These are phyloP conservation scores for Globisporangium okanoganense DNA, from an alignment of 352 stramenopile species.

Conservation along the genomic window DNA sequence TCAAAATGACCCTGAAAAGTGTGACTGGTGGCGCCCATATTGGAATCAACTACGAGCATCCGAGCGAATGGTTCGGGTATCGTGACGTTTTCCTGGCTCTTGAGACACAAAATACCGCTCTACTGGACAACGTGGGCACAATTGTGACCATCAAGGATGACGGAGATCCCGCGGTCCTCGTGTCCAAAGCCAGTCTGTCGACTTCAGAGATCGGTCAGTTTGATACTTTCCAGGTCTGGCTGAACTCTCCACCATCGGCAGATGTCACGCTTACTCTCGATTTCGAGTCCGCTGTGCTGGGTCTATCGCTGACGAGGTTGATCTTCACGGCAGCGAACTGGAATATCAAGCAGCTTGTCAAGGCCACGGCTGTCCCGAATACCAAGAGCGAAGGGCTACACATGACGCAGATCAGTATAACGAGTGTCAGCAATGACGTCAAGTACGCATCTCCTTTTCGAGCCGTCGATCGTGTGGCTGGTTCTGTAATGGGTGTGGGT, in stretches of 20 bases:
- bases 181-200: conserved; percentile 64
- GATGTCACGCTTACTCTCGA: conserved; percentile 34
- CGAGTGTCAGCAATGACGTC: conserved; percentile 29
- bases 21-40: conserved; percentile 49
- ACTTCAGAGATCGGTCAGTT: conserved; percentile 62
- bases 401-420: conserved; percentile 28
- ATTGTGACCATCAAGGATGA: conserved; percentile 73
- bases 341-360: conserved; percentile 29
- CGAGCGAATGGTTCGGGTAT: conserved; percentile 46
- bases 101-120: conserved; percentile 27
- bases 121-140: conserved; percentile 57
- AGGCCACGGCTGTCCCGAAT: conserved; percentile 32
- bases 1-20: conserved; percentile 54
- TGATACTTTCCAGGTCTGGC: conserved; percentile 39
- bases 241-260: conserved; percentile 47
- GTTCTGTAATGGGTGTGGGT: conserved; percentile 31
- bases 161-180: conserved; percentile 48
- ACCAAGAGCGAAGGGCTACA: conserved; percentile 32
- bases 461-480: conserved; percentile 10
- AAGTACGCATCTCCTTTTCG: conserved; percentile 39
- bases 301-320: conserved; percentile 24
- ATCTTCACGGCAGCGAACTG: conserved; percentile 45
- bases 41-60: conserved; percentile 58
- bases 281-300: conserved; percentile 14
- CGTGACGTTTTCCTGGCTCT: conserved; percentile 33